Conservation (phyloP, 306 rosid genomes). For the Hippophae rhamnoides region DNA sequence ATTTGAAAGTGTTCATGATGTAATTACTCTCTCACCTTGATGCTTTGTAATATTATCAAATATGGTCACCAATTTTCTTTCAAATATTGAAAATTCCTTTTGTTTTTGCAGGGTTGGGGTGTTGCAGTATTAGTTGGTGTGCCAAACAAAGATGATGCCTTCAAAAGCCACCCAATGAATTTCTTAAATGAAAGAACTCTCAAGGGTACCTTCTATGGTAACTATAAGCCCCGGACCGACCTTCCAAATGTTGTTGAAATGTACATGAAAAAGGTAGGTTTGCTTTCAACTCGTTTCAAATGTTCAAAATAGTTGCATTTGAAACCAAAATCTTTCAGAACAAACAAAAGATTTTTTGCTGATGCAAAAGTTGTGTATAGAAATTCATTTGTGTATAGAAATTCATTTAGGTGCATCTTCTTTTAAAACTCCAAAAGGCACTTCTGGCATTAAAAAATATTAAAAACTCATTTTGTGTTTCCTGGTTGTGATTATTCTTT, state of each 20-base stretch:
- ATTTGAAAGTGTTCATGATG: slow-evolving; percentile 52
- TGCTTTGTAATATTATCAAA: neutral
- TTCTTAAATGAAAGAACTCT: slow-evolving; percentile 35
- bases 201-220: slow-evolving; percentile 47
- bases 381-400: too few species aligned
- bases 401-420: too few species aligned
- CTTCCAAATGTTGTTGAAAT: slow-evolving; percentile 38
- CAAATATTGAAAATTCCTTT: neutral
- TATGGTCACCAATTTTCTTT: neutral
- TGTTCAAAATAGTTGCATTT: too few species aligned
- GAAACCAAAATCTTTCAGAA: too few species aligned
- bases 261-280: slow-evolving; percentile 41
- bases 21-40: neutral
- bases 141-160: slow-evolving; percentile 31
- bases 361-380: too few species aligned
- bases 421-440: too few species aligned
- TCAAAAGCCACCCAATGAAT: slow-evolving; percentile 35
- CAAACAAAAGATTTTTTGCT: too few species aligned
- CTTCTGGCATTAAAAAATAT: too few species aligned
- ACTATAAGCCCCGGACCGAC: slow-evolving; percentile 40
- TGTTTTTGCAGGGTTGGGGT: slow-evolving; percentile 38
- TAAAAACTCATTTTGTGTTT: too few species aligned
- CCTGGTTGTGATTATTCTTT: too few species aligned
- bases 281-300: too few species aligned
- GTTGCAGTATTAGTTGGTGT: slow-evolving; percentile 49